These are phyloP conservation scores for Dothideomycetes sp. DNA, from an alignment of 2,329 filamentous ascomycete genomes.

Conservation along the genomic window DNA sequence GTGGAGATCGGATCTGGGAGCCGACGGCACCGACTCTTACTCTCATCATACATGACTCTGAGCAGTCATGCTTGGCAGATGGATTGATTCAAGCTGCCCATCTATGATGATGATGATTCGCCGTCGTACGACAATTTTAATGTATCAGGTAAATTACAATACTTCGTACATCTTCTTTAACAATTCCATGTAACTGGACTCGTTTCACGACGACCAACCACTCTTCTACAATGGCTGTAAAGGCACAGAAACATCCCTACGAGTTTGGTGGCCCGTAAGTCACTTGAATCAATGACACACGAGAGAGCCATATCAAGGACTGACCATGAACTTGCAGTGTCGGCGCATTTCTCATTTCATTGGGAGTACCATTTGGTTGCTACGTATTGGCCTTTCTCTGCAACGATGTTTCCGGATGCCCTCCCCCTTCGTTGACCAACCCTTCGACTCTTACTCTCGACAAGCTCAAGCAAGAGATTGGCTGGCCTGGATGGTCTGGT, in stretches of 20 bases:
- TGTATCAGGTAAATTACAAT: too few relatives aligned
- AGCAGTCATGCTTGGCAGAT: too few relatives aligned
- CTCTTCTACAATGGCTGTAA: slow-evolving; percentile 2
- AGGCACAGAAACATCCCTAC: slow-evolving; percentile 29
- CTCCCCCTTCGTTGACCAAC: slow-evolving; percentile 67
- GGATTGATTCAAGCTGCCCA: too few relatives aligned
- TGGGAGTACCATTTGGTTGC: slow-evolving; percentile 68
- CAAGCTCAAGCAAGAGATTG: slow-evolving; percentile 67
- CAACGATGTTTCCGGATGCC: slow-evolving; percentile 89
- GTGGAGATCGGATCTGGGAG: too few relatives aligned
- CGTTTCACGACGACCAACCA: not conserved
- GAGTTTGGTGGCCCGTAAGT: slow-evolving; percentile 44
- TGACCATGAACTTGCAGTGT: slow-evolving; percentile 53
- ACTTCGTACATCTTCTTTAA: too few relatives aligned
- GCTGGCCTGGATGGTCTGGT: slow-evolving; percentile 69
- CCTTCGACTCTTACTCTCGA: slow-evolving; percentile 48
- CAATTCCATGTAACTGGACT: too few relatives aligned
- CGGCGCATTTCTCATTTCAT: slow-evolving; percentile 68
- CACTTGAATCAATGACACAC: too few relatives aligned
- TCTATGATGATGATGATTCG: too few relatives aligned
- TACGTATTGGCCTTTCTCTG: slow-evolving; percentile 77
- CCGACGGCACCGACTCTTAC: too few relatives aligned
- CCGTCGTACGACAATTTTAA: too few relatives aligned
- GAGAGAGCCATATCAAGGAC: too few relatives aligned
- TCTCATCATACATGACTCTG: too few relatives aligned